Base-by-base conservation (phyloP, 441 rosid species). In the Populus hybrid region DNA sequence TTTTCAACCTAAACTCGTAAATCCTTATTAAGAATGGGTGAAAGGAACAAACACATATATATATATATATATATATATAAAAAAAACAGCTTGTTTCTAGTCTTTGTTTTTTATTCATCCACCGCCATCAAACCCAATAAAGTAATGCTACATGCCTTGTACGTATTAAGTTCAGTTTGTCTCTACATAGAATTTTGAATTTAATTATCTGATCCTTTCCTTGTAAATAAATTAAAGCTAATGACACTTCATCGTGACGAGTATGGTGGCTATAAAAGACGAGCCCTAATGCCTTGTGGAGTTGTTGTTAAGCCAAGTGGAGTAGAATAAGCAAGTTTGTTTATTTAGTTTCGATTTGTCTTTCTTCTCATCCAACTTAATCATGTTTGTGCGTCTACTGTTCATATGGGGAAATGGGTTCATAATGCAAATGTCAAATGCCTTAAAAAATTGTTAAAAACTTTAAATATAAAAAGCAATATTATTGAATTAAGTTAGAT, bases 111-210 rank as follows among this genome's bases (percentile, higher is more conserved):
- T 38, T 1, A 1, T 38, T 38, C 68, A 40, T 9, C 11, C 3
- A 6, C 16, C 40, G 64, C 36, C 69, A 42, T 19, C 71, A 3
- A 71, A 35, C 64, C 59, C 71, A 19, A 7, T 75, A 64, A 80
- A 80, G 7, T 28, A 75, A 66, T 67, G 34, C 21, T 69, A 61
- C 35, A 69, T 77, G 77, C 24, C 40, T 38, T 72, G 77, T 67
- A 76, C 65, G 76, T 72, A 80, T 76, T 73, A 77, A n/a, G 75
- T 73, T 77, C 3, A 76, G 18, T 42, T 73, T 59, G 78, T 76
- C 72, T 68, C 4, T 69, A 34, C 73, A 32, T 72, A 32, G 30
- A 24, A 10, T 40, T 28, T 53, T 30, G 36, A 65, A 67, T 61
- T 38, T 66, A 21, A 50, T 34, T 32, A 23, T 8, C 9, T 53